Evolutionary conservation across 2,329 filamentous ascomycete species (phyloP).

Genomic region (Verticillium tricorpus): DNA sequence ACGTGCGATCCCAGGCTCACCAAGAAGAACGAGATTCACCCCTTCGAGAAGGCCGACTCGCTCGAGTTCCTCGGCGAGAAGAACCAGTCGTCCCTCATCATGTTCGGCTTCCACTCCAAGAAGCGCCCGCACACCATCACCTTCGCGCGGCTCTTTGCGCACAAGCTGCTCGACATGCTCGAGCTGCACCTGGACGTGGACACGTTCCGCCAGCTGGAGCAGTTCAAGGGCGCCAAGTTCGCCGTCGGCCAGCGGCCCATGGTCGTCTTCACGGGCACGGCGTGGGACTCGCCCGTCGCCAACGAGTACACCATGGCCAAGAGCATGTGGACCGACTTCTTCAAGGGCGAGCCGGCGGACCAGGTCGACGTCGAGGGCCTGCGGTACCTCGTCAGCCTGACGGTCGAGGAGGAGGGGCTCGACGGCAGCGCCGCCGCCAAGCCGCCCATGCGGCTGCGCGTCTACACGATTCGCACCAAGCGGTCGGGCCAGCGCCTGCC

Average conservation of each 20-base stretch:
- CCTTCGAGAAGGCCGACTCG: constrained; percentile 83
- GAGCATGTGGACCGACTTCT: constrained; percentile 84
- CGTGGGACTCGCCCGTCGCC: constrained; percentile 76
- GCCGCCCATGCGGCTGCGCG: constrained; percentile 62
- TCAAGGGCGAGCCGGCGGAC: constrained; percentile 69
- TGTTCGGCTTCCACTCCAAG: constrained; percentile 84
- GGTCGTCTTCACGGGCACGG: constrained; percentile 83
- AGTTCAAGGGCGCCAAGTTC: constrained; percentile 73
- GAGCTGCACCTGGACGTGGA: constrained; percentile 80
- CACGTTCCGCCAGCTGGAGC: constrained; percentile 62
- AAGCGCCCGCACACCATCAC: constrained; percentile 93
- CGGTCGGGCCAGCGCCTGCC: constrained; percentile 83
- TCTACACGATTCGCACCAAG: constrained; percentile 83
- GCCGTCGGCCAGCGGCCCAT: constrained; percentile 83
- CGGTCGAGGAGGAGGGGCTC: constrained; percentile 59
- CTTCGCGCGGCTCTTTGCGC: constrained; percentile 74
- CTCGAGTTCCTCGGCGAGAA: constrained; percentile 96
- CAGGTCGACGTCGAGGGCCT: constrained; percentile 93
- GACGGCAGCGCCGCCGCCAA: constrained; percentile 40
- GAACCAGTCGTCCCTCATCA: constrained; percentile 83
- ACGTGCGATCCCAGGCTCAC: constrained; percentile 55
- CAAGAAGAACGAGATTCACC: constrained; percentile 95
- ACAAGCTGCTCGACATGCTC: constrained; percentile 91
- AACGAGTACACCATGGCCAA: constrained; percentile 83
- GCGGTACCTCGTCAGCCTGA: constrained; percentile 83